Evolutionary conservation across 108 stramenopile species (phyloP), one percentile per base, ranked within the genome.

Genomic region (Stephanodiscus triporus): DNA sequence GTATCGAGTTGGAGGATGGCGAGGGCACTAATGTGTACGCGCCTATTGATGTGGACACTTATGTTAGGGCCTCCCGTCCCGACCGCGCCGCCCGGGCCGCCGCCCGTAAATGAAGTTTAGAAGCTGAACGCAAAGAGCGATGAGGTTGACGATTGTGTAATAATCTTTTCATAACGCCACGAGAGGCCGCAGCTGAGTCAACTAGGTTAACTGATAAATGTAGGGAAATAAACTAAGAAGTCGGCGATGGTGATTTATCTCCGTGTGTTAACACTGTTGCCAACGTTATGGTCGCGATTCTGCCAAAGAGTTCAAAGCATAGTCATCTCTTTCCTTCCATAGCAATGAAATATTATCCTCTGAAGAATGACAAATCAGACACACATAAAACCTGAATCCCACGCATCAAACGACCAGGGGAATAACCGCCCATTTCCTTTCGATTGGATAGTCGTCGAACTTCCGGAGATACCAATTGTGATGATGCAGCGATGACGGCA

Each of bases 381-480:
- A n/a, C n/a, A n/a, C n/a, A n/a, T n/a, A n/a, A n/a, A n/a, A n/a
- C n/a, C n/a, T n/a, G n/a, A n/a, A n/a, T n/a, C n/a, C n/a, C n/a
- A n/a, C n/a, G n/a, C n/a, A 45, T 57, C 56, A 57, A 24, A 61
- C 76, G 11, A 95, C n/a, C 50, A 91, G 85, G 22, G 92, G 95
- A 43, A 96, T 84, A 0, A 94, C 73, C 19, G 91, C 95, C 76
- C 79, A 78, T 70, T 86, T 92, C 50, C 88, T 79, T 14, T 84
- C 66, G 17, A 47, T 66, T 13, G 87, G 89, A 66, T 93, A 91
- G 32, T 91, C 76, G 14, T 90, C 73, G 83, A 97, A 97, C 43
- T 88, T 93, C 3, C 77, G 47, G n/a, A 50, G 53, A 57, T 97
- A 97, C 96, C 94, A 97, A 59, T 77, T 27, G 75, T 97, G 96